Evolutionary conservation across 495 filamentous ascomycete genomes (phyloP), one percentile per base, ranked within the genome.

Genomic region (Daldinia decipiens): DNA sequence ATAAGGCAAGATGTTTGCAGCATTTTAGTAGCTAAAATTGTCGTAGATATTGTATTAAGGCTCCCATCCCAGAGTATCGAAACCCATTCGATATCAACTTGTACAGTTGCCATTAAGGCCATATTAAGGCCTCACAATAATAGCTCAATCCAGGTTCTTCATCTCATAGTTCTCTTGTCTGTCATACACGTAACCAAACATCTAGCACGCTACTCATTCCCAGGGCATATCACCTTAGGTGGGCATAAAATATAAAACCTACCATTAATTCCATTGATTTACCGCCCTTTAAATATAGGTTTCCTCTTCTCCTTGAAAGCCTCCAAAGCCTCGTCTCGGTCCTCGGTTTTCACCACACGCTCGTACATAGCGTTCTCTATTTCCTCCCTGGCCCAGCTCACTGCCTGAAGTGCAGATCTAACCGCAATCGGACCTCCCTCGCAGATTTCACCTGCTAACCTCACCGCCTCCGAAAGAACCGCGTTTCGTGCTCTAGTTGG

Each of bases 231-330:
- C 12, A 11, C 12, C 12, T 36, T 36, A 36, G 3, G 13, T 13
- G 12, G 24, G 27, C 7, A 19, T 32, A 27, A n/a, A 32, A 55
- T n/a, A 55, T 29, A 11, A 55, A 8, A 2, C 52, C 15, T 34
- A 47, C 43, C 9, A 4, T 36, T 11, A 6, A 36, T 21, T 8
- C 24, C 39, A n/a, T 39, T 26, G 21, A 2, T 55, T 75, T 70
- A 87, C 71, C 81, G 77, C 13, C 94, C 94, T 73, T 84, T 90
- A 74, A 96, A 97, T 24, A 87, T 85, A 26, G 94, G 93, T 83
- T 87, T 94, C 77, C 95, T 87, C 89, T 96, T 97, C 86, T 97
- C 93, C 67, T 82, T 83, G 83, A 98, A 98, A 34, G 95, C 95
- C 68, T 75, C 83, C 76, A 98, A 81, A 69, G 93, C 95, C 85